Conservation (phyloP, 1,284 basidiomycete species). For the Sporisorium reilianum region DNA sequence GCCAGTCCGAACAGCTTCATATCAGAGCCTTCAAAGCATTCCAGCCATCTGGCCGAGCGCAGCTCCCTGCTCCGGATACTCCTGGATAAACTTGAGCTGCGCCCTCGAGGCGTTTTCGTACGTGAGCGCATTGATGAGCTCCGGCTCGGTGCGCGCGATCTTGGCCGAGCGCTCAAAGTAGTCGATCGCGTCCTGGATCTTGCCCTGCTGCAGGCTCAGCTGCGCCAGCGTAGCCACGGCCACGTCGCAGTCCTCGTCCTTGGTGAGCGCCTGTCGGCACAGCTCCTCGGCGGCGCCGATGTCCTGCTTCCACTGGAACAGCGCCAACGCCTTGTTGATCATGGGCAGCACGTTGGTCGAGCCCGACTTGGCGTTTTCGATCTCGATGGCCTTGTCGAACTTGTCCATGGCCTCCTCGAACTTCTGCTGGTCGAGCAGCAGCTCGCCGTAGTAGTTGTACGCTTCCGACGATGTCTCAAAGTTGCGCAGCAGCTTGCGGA, state of each 20-base stretch:
- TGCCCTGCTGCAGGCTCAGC: slow-evolving; percentile 89
- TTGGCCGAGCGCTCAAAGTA: slow-evolving; percentile 88
- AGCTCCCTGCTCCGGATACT: slow-evolving; percentile 66
- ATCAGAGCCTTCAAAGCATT: slow-evolving; percentile 37
- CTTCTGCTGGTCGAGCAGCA: slow-evolving; percentile 90
- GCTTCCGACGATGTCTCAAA: slow-evolving; percentile 63
- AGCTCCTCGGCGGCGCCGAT: slow-evolving; percentile 83
- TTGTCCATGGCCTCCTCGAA: slow-evolving; percentile 93
- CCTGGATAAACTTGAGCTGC: slow-evolving; percentile 64
- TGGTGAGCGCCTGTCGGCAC: slow-evolving; percentile 85
- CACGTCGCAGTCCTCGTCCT: slow-evolving; percentile 91
- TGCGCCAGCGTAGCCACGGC: slow-evolving; percentile 96
- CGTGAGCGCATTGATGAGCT: slow-evolving; percentile 88
- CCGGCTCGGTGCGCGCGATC: slow-evolving; percentile 89
- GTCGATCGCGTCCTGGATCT: slow-evolving; percentile 85
- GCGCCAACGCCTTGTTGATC: slow-evolving; percentile 95
- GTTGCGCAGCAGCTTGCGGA: slow-evolving; percentile 73
- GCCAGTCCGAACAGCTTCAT: no score
- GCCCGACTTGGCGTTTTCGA: slow-evolving; percentile 75
- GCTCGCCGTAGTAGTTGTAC: slow-evolving; percentile 82
- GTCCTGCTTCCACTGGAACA: slow-evolving; percentile 97
- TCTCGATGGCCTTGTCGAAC: slow-evolving; percentile 91
- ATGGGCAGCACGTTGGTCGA: slow-evolving; percentile 74
- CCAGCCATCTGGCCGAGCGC: slow-evolving; percentile 64
- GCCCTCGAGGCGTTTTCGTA: slow-evolving; percentile 76